A percentile compares a stretch with the other conserved stretches of the same genome.
phyloP scores from a whole-genome alignment of 2,329 filamentous ascomycete genomes.

The Diaporthe sp. region DNA sequence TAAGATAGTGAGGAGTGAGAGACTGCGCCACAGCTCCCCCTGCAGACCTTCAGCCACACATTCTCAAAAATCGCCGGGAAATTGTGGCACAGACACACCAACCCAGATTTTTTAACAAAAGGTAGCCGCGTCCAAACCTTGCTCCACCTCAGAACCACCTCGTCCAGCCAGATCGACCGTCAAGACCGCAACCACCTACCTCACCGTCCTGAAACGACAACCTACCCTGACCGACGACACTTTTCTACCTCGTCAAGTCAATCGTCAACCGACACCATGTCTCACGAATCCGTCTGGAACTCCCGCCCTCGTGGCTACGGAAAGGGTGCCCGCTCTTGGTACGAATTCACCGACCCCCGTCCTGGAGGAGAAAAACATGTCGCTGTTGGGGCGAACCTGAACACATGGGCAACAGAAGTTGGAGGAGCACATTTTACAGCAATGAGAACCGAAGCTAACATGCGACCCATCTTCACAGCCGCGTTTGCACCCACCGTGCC shows the following conservation, averaged over 20 bases:
- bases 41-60: neutral
- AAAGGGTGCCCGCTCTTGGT: slow-evolving; percentile 96
- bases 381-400: neutral
- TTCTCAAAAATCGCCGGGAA: neutral
- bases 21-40: neutral
- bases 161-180: slow-evolving; percentile 33
- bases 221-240: slow-evolving; percentile 39
- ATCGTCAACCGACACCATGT: slow-evolving; percentile 60
- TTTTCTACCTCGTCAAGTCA: slow-evolving; percentile 38
- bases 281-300: slow-evolving; percentile 98
- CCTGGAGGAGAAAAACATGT: slow-evolving; percentile 14
- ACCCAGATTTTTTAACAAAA: slow-evolving; percentile 39
- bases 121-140: slow-evolving; percentile 35
- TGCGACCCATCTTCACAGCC: slow-evolving; percentile 55
- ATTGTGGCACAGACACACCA: slow-evolving; percentile 34
- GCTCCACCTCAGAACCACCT: slow-evolving; percentile 30
- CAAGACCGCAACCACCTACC: slow-evolving; percentile 31
- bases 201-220: slow-evolving; percentile 34
- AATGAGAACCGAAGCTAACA: slow-evolving; percentile 32
- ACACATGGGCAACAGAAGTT: slow-evolving; percentile 35
- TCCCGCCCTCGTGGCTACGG: slow-evolving; percentile 96
- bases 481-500: slow-evolving; percentile 88
- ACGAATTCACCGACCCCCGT: slow-evolving; percentile 56
- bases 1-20: slow-evolving; percentile 23
- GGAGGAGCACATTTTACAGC: slow-evolving; percentile 30